A percentile compares a stretch with the other conserved stretches of the same genome.
Evolutionary conservation across 768 basidiomycete genomes (phyloP).

Genomic region (Phylloporus arenicola): DNA sequence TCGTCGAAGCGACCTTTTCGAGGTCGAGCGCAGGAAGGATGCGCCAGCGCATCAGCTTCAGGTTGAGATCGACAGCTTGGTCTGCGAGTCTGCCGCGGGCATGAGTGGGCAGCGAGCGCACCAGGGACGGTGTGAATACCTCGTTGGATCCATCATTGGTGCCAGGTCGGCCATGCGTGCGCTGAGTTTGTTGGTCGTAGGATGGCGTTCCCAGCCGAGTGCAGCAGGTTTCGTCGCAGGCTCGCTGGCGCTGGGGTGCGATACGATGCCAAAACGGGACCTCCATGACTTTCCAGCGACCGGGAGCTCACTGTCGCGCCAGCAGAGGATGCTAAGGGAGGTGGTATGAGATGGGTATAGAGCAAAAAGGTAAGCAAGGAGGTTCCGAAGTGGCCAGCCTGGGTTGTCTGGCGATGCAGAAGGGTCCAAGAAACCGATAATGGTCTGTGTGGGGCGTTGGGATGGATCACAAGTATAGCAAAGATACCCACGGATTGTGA

Average conservation of each 20-base stretch:
- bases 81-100: slow-evolving; percentile 63
- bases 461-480: background rate
- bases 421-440: slow-evolving; percentile 76
- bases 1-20: slow-evolving; percentile 76
- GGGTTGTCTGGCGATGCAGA: slow-evolving; percentile 70
- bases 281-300: slow-evolving; percentile 43
- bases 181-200: slow-evolving; percentile 72
- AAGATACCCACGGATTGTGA: slow-evolving; percentile 37
- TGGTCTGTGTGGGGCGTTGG: slow-evolving; percentile 31
- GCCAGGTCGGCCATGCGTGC: slow-evolving; percentile 87
- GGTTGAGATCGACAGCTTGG: slow-evolving; percentile 96
- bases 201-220: slow-evolving; percentile 95
- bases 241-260: slow-evolving; percentile 14
- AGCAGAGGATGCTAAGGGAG: slow-evolving; percentile 63
- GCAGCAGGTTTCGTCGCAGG: slow-evolving; percentile 46
- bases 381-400: slow-evolving; percentile 92
- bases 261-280: slow-evolving; percentile 56
- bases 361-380: slow-evolving; percentile 74
- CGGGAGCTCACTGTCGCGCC: slow-evolving; percentile 62
- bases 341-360: slow-evolving; percentile 47
- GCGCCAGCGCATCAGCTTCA: slow-evolving; percentile 97
- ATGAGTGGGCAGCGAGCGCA: background rate
- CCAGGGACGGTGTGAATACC: slow-evolving; percentile 38
- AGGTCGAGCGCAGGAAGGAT: slow-evolving; percentile 86
- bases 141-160: slow-evolving; percentile 91